Percentiles rank a stretch among this genome's conserved stretches.
phyloP scores from a whole-genome alignment of 163 green algal genomes.

The Chlorella variabilis region DNA sequence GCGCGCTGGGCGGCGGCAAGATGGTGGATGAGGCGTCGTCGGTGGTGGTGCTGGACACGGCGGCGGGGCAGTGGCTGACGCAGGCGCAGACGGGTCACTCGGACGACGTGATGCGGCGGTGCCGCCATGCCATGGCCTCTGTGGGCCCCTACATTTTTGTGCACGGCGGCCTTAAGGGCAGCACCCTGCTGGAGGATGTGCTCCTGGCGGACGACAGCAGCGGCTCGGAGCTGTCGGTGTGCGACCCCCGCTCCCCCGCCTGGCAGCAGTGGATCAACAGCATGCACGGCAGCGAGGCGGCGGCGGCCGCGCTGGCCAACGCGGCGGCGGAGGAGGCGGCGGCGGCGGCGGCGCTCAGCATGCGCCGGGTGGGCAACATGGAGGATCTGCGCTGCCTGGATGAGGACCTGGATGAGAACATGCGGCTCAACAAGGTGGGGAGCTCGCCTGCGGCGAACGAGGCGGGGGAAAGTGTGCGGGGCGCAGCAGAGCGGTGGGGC shows the following conservation, averaged over 20 bases:
- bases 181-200: slow-evolving; percentile 91
- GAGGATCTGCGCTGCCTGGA: slow-evolving; percentile 74
- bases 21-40: slow-evolving; percentile 92
- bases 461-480: background rate
- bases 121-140: slow-evolving; percentile 88
- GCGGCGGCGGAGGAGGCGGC: slow-evolving; percentile 84
- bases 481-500: no score
- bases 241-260: slow-evolving; percentile 80
- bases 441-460: background rate
- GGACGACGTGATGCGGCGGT: slow-evolving; percentile 58
- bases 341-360: slow-evolving; percentile 66
- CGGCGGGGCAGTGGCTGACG: slow-evolving; percentile 85
- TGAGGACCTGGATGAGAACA: slow-evolving; percentile 55
- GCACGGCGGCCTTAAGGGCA: slow-evolving; percentile 94
- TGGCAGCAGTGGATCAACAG: slow-evolving; percentile 84
- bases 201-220: slow-evolving; percentile 89
- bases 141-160: slow-evolving; percentile 95
- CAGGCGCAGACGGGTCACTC: slow-evolving; percentile 19
- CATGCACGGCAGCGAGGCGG: slow-evolving; percentile 73
- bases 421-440: slow-evolving; percentile 22
- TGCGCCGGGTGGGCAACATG: slow-evolving; percentile 65
- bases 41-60: slow-evolving; percentile 92
- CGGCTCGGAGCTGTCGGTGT: slow-evolving; percentile 81
- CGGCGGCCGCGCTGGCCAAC: slow-evolving; percentile 74
- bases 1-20: slow-evolving; percentile 91